phyloP scores from a whole-genome alignment of 495 filamentous ascomycete genomes.

The Chlorociboria aeruginascens region DNA sequence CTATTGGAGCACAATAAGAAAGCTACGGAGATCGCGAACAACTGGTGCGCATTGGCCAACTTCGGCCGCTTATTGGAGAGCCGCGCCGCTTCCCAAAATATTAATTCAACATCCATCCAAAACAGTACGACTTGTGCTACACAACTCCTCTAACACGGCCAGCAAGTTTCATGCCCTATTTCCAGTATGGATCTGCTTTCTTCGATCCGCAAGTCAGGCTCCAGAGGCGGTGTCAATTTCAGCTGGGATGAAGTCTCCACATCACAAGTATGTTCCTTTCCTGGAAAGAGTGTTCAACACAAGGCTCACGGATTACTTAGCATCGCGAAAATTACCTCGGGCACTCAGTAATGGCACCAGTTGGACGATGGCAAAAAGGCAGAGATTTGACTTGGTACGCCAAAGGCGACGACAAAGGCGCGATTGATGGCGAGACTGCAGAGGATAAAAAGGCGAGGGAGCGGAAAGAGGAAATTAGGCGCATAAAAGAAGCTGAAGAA shows the following conservation, averaged over 20 bases:
- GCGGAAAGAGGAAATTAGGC: slow-evolving; percentile 65
- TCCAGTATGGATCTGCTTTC: slow-evolving; percentile 82
- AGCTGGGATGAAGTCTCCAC: slow-evolving; percentile 90
- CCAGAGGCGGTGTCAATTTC: slow-evolving; percentile 88
- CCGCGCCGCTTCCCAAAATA: no score
- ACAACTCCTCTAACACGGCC: neutral
- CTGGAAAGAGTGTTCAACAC: no score
- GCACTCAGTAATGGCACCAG: slow-evolving; percentile 89
- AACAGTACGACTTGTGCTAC: no score
- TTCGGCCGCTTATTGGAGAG: no score
- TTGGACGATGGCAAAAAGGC: slow-evolving; percentile 92
- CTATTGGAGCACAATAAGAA: no score
- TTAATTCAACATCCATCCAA: neutral
- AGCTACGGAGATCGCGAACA: no score
- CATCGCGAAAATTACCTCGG: slow-evolving; percentile 97
- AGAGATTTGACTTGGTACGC: slow-evolving; percentile 84
- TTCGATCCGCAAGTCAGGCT: slow-evolving; percentile 84
- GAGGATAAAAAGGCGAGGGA: slow-evolving; percentile 50
- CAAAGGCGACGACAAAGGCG: slow-evolving; percentile 41
- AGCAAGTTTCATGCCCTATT: neutral
- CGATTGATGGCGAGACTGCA: slow-evolving; percentile 36
- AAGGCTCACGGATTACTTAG: no score
- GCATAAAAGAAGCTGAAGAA: slow-evolving; percentile 84
- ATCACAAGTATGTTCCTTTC: slow-evolving; percentile 32
- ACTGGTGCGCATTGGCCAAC: no score